Conservation (phyloP, 345 rosid species). For the Brassica cretica region DNA sequence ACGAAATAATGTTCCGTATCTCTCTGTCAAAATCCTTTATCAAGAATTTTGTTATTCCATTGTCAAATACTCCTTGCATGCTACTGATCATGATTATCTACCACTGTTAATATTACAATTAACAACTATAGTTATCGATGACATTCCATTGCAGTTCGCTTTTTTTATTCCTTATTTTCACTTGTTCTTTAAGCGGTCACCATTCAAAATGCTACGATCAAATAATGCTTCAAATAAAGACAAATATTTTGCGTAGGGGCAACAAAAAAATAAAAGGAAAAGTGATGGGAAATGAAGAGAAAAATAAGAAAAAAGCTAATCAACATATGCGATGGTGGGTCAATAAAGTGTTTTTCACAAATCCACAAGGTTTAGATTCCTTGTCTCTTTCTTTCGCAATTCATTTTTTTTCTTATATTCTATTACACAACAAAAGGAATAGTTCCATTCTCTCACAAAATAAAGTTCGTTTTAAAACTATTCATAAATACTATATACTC, state of each 20-base stretch:
- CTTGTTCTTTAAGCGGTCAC: not conserved
- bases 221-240: constrained; percentile 30
- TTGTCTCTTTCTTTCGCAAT: constrained; percentile 39
- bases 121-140: not conserved
- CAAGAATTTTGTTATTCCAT: not conserved
- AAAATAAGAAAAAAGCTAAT: constrained; percentile 37
- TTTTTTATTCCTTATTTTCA: not conserved
- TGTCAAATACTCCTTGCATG: constrained; percentile 3
- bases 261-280: constrained; percentile 9
- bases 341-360: constrained; percentile 39
- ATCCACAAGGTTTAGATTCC: constrained; percentile 41
- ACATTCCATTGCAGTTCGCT: constrained; percentile 22
- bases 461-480: not conserved
- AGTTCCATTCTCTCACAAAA: constrained; percentile 6
- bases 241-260: constrained; percentile 24
- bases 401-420: constrained; percentile 12
- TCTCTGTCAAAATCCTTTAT: too few relatives aligned
- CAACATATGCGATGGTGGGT: constrained; percentile 36
- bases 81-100: not conserved
- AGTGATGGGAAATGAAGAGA: constrained; percentile 31
- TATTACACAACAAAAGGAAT: constrained; percentile 38
- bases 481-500: not conserved
- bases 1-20: too few relatives aligned
- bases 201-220: constrained; percentile 1
- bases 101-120: not conserved